These are phyloP conservation scores for Coniochaeta prunicola DNA, from an alignment of 2,329 filamentous ascomycete genomes.

Conservation along the genomic window DNA sequence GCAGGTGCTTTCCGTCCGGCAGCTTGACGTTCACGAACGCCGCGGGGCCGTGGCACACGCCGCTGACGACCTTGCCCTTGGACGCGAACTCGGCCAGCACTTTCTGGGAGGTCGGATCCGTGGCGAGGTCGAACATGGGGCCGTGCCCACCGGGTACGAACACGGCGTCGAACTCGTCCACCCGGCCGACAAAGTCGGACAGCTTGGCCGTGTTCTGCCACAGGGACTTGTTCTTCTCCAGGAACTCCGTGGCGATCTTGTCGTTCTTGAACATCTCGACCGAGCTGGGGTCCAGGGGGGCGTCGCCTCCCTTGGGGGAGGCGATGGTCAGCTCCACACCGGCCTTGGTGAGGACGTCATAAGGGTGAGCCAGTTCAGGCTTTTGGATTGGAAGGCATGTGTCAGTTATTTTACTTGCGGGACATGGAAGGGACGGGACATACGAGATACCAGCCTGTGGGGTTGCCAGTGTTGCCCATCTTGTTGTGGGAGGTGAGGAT, in stretches of 20 bases:
- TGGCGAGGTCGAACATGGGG: constrained; percentile 61
- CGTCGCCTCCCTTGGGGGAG: constrained; percentile 54
- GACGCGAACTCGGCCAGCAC: constrained; percentile 56
- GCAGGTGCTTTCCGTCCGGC: constrained; percentile 41
- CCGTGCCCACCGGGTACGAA: constrained; percentile 53
- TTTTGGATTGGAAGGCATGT: constrained; percentile 40
- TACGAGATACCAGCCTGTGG: constrained; percentile 67
- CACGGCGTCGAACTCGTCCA: constrained; percentile 55
- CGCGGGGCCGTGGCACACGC: constrained; percentile 64
- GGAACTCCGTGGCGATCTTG: constrained; percentile 43
- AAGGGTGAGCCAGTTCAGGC: constrained; percentile 60
- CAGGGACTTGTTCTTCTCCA: constrained; percentile 45
- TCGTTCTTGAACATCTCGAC: constrained; percentile 49
- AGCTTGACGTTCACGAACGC: constrained; percentile 52
- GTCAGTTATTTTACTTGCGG: constrained; percentile 3
- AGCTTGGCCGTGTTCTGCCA: constrained; percentile 60
- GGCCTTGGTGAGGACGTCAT: constrained; percentile 43
- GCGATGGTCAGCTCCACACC: constrained; percentile 49
- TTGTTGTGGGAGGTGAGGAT: constrained; percentile 58
- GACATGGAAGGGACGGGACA: constrained; percentile 6
- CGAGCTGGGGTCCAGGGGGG: constrained; percentile 54
- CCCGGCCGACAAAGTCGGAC: constrained; percentile 45
- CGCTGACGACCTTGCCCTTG: constrained; percentile 54
- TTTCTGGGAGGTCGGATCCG: constrained; percentile 46
- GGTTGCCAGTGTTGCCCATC: constrained; percentile 40